phyloP scores from a whole-genome alignment of 495 filamentous ascomycete genomes.

The Aspergillus affinis region DNA sequence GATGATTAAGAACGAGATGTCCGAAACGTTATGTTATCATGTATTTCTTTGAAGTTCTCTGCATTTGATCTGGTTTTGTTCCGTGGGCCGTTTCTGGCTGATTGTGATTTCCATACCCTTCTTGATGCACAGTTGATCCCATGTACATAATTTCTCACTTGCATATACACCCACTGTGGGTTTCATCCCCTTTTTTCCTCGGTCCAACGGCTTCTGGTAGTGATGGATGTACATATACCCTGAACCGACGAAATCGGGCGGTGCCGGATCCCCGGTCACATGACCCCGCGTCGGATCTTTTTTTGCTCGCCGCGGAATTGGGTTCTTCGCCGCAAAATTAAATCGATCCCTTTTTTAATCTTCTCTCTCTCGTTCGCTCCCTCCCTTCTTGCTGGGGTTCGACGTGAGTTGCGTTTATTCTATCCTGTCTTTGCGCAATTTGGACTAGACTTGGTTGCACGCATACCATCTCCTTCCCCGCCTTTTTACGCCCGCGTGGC shows the following conservation, averaged over 20 bases:
- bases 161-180: conserved; percentile 22
- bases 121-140: conserved; percentile 17
- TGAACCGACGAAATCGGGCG: too few relatives aligned
- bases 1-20: conserved; percentile 26
- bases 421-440: neutral
- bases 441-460: neutral
- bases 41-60: conserved; percentile 24
- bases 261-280: neutral
- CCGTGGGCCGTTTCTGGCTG: conserved; percentile 13
- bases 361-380: too few relatives aligned
- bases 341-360: neutral
- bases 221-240: too few relatives aligned
- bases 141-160: conserved; percentile 26
- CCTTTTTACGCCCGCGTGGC: conserved; percentile 2
- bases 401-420: too few relatives aligned
- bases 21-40: conserved; percentile 31
- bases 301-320: neutral
- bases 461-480: neutral
- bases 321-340: neutral
- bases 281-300: neutral
- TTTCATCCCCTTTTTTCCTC: neutral
- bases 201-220: neutral
- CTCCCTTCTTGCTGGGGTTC: too few relatives aligned
- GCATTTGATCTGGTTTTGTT: conserved; percentile 18
- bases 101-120: conserved; percentile 26